These are phyloP conservation scores for Barbarea vulgaris DNA, from an alignment of 345 rosid species.

Conservation along the genomic window DNA sequence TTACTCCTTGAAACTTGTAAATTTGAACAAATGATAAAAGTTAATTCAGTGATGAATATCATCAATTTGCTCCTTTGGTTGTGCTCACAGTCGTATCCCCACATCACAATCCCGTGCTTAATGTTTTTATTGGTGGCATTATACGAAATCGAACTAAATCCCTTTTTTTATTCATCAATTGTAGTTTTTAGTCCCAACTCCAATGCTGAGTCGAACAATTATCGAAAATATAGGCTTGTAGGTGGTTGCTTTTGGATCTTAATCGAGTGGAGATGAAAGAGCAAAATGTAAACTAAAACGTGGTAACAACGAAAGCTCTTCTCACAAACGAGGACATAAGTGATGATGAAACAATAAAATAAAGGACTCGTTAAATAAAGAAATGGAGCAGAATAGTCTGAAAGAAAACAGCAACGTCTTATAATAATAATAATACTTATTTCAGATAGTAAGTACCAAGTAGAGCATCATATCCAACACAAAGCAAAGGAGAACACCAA, in stretches of 20 bases:
- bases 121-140: background rate
- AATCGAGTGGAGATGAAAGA: background rate
- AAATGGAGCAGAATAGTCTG: background rate
- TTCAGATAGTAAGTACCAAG: background rate
- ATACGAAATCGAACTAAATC: background rate
- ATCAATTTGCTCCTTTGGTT: background rate
- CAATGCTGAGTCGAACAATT: background rate
- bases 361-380: background rate
- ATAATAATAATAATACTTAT: background rate
- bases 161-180: background rate
- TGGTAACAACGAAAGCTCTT: background rate
- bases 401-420: background rate
- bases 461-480: slow-evolving; percentile 8
- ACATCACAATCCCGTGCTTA: background rate
- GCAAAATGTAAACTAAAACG: background rate
- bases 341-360: background rate
- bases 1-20: slow-evolving; percentile 22
- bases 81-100: background rate
- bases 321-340: background rate
- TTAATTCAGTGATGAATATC: background rate
- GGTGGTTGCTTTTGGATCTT: background rate
- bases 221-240: background rate
- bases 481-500: slow-evolving; percentile 3
- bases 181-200: background rate
- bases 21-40: background rate